These are phyloP conservation scores for Lepiota venenata DNA, from an alignment of 768 basidiomycete species.

Conservation along the genomic window DNA sequence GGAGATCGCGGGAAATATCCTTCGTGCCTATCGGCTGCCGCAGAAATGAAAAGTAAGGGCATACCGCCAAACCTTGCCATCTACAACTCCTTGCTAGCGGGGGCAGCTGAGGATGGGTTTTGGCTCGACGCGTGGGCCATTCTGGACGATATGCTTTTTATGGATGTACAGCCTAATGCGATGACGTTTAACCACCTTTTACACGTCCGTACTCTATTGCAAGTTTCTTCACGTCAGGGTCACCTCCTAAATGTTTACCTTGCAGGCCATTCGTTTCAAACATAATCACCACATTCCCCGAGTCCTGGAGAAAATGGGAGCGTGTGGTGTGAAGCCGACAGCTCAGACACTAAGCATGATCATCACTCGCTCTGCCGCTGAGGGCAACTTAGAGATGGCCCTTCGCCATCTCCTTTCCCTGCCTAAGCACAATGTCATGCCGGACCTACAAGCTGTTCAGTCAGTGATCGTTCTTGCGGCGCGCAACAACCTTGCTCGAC, in stretches of 20 bases:
- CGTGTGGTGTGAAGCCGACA: constrained; percentile 45
- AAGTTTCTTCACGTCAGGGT: neutral
- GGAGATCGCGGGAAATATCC: constrained; percentile 17
- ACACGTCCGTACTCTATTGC: constrained; percentile 37
- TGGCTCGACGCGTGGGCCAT: constrained; percentile 60
- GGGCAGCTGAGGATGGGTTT: constrained; percentile 39
- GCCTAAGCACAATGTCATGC: constrained; percentile 46
- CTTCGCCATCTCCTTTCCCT: constrained; percentile 61
- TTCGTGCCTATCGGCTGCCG: constrained; percentile 41
- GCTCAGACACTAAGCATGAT: constrained; percentile 50
- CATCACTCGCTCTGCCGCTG: constrained; percentile 41
- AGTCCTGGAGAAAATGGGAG: constrained; percentile 54
- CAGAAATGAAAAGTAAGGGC: constrained; percentile 54
- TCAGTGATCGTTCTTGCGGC: constrained; percentile 53
- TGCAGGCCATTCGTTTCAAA: constrained; percentile 44
- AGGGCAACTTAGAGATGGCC: constrained; percentile 61
- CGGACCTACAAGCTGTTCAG: constrained; percentile 46
- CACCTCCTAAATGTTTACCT: neutral
- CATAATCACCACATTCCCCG: constrained; percentile 40
- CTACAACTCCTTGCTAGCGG: constrained; percentile 55
- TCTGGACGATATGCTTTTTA: constrained; percentile 61
- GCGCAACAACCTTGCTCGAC: constrained; percentile 48
- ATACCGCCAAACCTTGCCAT: constrained; percentile 50
- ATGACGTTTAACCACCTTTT: constrained; percentile 59
- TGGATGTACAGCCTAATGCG: constrained; percentile 45